Base-by-base conservation (phyloP, 192 early-diverging fungal species). In the Coemansia interrupta region DNA sequence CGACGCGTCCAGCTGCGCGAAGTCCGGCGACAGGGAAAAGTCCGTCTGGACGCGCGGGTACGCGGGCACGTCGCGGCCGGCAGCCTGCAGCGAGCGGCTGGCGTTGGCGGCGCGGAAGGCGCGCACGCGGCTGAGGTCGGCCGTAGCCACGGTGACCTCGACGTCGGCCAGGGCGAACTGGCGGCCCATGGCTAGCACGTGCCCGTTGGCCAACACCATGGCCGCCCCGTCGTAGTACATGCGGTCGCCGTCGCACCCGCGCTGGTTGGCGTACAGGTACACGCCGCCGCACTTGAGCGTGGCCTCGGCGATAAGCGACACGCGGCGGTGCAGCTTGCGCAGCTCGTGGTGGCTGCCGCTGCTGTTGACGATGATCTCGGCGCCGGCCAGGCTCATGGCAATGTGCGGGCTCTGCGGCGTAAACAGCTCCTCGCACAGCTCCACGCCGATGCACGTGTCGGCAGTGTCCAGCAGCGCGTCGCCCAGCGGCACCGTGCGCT, bases 341-440 rank as follows among this genome's bases (percentile, higher is more conserved):
- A 99, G 83, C 72, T 99, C 95, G 66, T 97, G 95, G 81, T 99
- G 97, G 65, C 87, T 91, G 57, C 92, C 94, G 70, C 91, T 94
- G 66, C 92, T 92, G 65, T 99, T 99, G 40, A 87, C 85, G 47
- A 99, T 91, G 39, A 99, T 92, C 64, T 99, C 97, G 1, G 96
- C 95, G 10, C 97, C 97, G 64, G 94, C 94, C 63, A 99, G 68
- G 1, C 89, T 85, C 86, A 96, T 89, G 0, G 80, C 78, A 56
- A 97, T 97, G 65, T 99, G 95, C 12, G 97, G 95, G 60, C 95
- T 94, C 63, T 89, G 79, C 4, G 96, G 92, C 3, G 94, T 95
- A 80, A 97, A 99, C 15, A 99, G 75, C 58, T 99, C 97, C 77
- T 99, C 97, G 61, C 97, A 99, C 54, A 92, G 80, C 71, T 99